phyloP scores from a whole-genome alignment of 768 basidiomycete genomes.

The Lactarius pseudohatsudake region DNA sequence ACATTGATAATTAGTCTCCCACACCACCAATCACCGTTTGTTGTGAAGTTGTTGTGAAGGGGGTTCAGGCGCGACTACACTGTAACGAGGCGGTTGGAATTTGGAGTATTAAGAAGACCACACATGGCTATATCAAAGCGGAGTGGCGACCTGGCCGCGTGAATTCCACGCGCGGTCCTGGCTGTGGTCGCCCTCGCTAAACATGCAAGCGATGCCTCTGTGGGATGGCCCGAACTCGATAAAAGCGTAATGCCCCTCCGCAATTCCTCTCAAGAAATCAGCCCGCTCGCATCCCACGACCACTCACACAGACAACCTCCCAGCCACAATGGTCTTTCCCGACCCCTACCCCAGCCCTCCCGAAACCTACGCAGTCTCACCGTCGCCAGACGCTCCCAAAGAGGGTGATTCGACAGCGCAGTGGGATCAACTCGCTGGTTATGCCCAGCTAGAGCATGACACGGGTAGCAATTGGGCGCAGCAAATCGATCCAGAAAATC shows the following conservation, averaged over 20 bases:
- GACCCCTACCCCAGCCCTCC: background rate
- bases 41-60: too few relatives aligned
- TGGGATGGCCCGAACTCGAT: background rate
- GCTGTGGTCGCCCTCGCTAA: background rate
- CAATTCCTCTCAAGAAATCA: background rate
- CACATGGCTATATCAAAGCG: background rate
- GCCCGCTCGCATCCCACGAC: background rate
- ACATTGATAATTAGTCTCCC: background rate
- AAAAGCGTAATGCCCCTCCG: background rate
- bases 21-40: background rate
- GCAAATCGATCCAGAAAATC: background rate
- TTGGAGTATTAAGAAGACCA: background rate
- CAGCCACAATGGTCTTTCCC: conserved; percentile 1
- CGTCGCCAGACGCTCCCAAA: background rate
- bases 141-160: background rate
- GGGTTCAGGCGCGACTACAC: background rate
- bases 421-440: too few relatives aligned
- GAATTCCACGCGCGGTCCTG: background rate
- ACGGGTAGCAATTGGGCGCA: background rate
- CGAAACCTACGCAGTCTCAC: background rate
- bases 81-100: background rate
- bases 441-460: background rate
- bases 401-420: background rate
- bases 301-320: background rate
- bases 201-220: background rate